Base-by-base conservation (phyloP, 2,329 filamentous ascomycete species). In the Juglanconis juglandina region DNA sequence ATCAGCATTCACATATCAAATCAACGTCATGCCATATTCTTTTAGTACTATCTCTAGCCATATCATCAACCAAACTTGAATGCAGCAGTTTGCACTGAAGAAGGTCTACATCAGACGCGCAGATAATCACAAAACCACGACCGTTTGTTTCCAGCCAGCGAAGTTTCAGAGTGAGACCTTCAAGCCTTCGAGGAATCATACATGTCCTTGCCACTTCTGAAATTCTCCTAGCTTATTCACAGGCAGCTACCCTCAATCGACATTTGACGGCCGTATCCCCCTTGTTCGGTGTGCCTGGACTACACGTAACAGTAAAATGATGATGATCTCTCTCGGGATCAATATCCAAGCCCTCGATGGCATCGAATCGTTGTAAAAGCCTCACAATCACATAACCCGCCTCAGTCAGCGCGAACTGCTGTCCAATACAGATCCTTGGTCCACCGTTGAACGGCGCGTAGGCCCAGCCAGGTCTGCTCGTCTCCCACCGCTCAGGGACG, bases 351-450 rank as follows among this genome's bases (percentile, higher is more conserved):
- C 44, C 44, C 14, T 46, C 44, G 17, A 46, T 46, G 13, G 44
- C 44, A 5, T 46, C 44, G 9, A 17, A 46, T 17, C 44, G 44
- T 9, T 53, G 51, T 32, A 42, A 30, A 8, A 53, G 37, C 4
- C 50, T 35, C n/a, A 53, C 50, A 24, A 37, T 53, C n/a, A 41
- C 41, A 46, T 87, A 86, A 4, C 71, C 72, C 61, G 80, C 79
- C 69, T 86, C 82, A 0, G 81, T 84, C 11, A 86, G 66, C 3
- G 83, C 84, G 65, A 85, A 85, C 66, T 86, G 81, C 71, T 86
- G 81, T 0, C 81, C 80, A 33, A 84, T 74, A 65, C 82, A 82
- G 49, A 83, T 80, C 47, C 83, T 69, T 35, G 82, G 79, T 0
- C 81, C 82, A 2, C 81, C 81, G 64, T 83, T 84, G 68, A 85